Percentiles rank a stretch among this genome's conserved stretches.
Evolutionary conservation across 768 basidiomycete species (phyloP).

Genomic region (Lactarius pseudohatsudake): DNA sequence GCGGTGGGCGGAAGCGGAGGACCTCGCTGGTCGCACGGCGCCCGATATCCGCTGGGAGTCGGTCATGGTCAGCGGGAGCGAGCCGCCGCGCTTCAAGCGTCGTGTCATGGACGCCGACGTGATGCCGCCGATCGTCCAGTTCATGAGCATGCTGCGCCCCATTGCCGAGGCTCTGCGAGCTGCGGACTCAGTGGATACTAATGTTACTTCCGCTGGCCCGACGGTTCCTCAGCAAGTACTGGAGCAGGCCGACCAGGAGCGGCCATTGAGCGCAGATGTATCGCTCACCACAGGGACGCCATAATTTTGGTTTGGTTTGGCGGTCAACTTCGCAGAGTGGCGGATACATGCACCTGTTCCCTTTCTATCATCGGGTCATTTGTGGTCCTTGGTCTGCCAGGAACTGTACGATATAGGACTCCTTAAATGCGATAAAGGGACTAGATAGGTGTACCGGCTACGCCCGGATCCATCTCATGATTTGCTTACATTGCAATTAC

Average conservation of each 20-base stretch:
- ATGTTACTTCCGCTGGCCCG: neutral
- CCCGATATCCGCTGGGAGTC: slow-evolving; percentile 1
- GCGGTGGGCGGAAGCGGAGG: slow-evolving; percentile 2
- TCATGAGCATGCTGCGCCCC: slow-evolving; percentile 18
- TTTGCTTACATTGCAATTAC: too few relatives aligned
- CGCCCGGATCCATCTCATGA: too few relatives aligned
- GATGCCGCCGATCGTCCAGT: neutral
- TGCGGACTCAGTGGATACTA: neutral
- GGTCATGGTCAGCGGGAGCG: neutral
- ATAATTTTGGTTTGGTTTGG: too few relatives aligned
- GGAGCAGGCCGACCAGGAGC: neutral
- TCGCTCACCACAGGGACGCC: neutral
- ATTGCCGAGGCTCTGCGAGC: neutral
- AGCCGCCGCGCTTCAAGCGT: slow-evolving; percentile 2
- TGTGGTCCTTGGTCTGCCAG: too few relatives aligned
- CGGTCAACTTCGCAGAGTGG: too few relatives aligned
- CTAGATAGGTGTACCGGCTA: too few relatives aligned
- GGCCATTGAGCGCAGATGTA: neutral
- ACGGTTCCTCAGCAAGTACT: neutral
- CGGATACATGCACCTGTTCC: too few relatives aligned
- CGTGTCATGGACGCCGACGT: neutral
- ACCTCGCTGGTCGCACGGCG: neutral
- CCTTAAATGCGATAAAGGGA: too few relatives aligned
- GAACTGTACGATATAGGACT: too few relatives aligned
- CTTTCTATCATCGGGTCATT: too few relatives aligned